Conservation (phyloP, 1,284 basidiomycete species). For the Kalmanozyma brasiliensis region DNA sequence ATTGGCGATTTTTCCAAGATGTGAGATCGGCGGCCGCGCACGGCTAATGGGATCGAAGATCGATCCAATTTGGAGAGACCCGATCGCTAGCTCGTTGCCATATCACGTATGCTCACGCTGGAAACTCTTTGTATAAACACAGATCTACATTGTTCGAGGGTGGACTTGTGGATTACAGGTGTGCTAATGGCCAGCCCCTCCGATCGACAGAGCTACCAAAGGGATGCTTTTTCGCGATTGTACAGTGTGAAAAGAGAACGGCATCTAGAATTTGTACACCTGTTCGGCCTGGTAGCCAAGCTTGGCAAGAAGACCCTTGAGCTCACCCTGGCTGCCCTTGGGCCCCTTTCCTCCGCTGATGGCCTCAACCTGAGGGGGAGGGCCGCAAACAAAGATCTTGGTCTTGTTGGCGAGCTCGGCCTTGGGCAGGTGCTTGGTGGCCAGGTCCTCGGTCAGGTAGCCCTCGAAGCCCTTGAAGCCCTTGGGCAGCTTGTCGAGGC, state of each 20-base stretch:
- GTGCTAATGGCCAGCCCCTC: too few species aligned
- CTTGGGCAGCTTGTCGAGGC: conserved; percentile 80
- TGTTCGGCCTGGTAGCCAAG: conserved; percentile 64
- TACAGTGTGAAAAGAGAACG: not conserved
- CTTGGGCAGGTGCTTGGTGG: conserved; percentile 77
- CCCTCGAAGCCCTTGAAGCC: conserved; percentile 73
- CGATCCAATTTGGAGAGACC: too few species aligned
- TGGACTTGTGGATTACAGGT: too few species aligned
- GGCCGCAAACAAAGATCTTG: conserved; percentile 87
- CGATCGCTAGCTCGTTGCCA: too few species aligned
- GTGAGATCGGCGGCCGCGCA: too few species aligned
- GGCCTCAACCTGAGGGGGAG: conserved; percentile 62
- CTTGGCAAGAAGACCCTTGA: conserved; percentile 63
- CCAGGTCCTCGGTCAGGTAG: conserved; percentile 76
- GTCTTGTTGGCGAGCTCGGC: conserved; percentile 80
- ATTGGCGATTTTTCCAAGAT: too few species aligned
- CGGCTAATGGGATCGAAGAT: too few species aligned
- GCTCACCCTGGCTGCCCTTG: conserved; percentile 63
- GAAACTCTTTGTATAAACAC: too few species aligned
- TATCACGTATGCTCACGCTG: too few species aligned
- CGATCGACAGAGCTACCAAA: too few species aligned
- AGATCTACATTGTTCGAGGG: too few species aligned
- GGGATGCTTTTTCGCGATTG: too few species aligned
- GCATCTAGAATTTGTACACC: conserved; percentile 59
- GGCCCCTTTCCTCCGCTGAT: conserved; percentile 64